A percentile compares a stretch with the other conserved stretches of the same genome.
These are phyloP conservation scores for Wilhelminamyces savonicus DNA, from an alignment of 805 yeast species.

Conservation along the genomic window DNA sequence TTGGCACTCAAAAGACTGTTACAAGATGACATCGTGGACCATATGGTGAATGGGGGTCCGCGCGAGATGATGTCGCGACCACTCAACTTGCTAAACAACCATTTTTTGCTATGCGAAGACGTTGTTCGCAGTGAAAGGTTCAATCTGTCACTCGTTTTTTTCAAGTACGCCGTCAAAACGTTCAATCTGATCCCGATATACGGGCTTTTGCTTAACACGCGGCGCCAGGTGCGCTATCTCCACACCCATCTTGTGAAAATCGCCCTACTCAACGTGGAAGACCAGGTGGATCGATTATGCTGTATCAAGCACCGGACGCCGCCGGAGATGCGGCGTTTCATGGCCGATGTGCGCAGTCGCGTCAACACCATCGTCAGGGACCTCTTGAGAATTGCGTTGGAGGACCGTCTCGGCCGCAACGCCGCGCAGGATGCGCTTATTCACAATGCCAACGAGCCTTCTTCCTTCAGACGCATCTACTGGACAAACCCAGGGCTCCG, in stretches of 20 bases:
- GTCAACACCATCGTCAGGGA: conserved; percentile 21
- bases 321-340: conserved; percentile 19
- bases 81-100: too few relatives aligned
- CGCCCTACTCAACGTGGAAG: conserved; percentile 30
- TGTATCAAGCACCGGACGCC: conserved; percentile 30
- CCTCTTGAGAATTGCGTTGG: conserved; percentile 19
- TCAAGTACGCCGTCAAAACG: conserved; percentile 22
- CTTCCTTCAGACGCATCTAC: conserved; percentile 24
- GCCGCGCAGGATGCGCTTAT: conserved; percentile 22
- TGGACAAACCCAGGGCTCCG: conserved; percentile 15
- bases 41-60: too few relatives aligned
- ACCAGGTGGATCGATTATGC: conserved; percentile 30
- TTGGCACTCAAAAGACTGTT: too few relatives aligned
- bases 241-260: conserved; percentile 29
- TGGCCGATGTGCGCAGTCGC: conserved; percentile 17
- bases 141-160: conserved; percentile 6
- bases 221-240: conserved; percentile 16
- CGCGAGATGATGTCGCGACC: too few relatives aligned
- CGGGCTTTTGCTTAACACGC: conserved; percentile 17
- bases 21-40: too few relatives aligned
- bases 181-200: conserved; percentile 32
- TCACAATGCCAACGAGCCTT: conserved; percentile 16
- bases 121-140: too few relatives aligned
- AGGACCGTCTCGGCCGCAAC: conserved; percentile 4
- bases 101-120: too few relatives aligned